Evolutionary conservation across 225 moss, liverwort and hornwort species (phyloP).

Genomic region (Lunularia cruciata): DNA sequence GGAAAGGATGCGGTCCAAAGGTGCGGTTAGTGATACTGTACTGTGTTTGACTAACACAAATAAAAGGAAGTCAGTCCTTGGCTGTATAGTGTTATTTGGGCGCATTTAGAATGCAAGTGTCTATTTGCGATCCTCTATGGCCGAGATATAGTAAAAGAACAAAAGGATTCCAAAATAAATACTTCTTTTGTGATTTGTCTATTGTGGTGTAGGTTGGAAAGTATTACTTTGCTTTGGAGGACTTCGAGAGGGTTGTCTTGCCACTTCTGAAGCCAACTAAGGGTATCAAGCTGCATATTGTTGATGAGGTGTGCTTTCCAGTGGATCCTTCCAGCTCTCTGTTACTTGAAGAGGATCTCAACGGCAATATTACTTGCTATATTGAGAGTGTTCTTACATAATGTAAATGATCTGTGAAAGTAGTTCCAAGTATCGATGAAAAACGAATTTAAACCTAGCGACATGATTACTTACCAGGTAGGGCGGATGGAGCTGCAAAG

Average conservation of each 20-base stretch:
- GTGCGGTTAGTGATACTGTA: too few species aligned
- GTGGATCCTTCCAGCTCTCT: too few species aligned
- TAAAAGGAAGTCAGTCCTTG: too few species aligned
- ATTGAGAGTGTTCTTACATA: too few species aligned
- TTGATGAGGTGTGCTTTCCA: conserved; percentile 57
- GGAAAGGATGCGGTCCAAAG: conserved; percentile 80
- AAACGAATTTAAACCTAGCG: too few species aligned
- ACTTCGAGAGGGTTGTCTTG: conserved; percentile 72
- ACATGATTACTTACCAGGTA: conserved; percentile 28
- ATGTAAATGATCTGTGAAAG: too few species aligned
- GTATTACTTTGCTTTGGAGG: conserved; percentile 79
- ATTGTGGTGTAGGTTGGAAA: conserved; percentile 63
- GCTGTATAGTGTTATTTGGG: background rate
- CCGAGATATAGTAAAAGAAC: background rate
- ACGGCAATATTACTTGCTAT: too few species aligned
- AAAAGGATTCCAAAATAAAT: background rate
- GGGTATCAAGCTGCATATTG: conserved; percentile 71
- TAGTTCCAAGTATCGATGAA: too few species aligned
- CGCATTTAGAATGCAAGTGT: background rate
- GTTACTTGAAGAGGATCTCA: too few species aligned
- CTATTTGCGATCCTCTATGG: background rate
- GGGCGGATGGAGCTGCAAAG: conserved; percentile 91
- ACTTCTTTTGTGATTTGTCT: too few species aligned
- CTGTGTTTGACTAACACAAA: too few species aligned
- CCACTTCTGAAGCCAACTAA: conserved; percentile 64